Evolutionary conservation across 2,329 filamentous ascomycete species (phyloP).

Genomic region (Waltergamsia citrina): DNA sequence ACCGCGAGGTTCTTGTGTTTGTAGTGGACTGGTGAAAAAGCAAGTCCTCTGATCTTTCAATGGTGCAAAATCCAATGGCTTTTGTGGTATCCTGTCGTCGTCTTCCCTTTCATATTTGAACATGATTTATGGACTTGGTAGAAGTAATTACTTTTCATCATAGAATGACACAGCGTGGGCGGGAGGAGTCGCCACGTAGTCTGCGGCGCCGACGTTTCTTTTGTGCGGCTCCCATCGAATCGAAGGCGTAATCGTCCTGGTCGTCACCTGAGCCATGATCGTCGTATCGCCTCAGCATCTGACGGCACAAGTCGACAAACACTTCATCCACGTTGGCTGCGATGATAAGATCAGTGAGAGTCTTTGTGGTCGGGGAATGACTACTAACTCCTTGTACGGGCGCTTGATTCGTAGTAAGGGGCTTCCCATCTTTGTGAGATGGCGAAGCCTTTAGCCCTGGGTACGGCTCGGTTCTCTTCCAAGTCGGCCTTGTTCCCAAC

Average conservation of each 20-base stretch:
- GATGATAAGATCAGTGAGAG: conserved; percentile 11
- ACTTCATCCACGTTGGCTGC: conserved; percentile 80
- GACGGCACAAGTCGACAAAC: conserved; percentile 74
- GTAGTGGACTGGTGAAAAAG: too few species aligned
- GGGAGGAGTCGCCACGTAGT: conserved; percentile 1
- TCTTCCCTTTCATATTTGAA: background rate
- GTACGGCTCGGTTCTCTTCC: conserved; percentile 74
- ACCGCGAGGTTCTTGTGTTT: too few species aligned
- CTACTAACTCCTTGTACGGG: conserved; percentile 57
- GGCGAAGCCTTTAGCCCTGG: conserved; percentile 69
- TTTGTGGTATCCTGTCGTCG: conserved; percentile 1
- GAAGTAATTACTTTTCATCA: background rate
- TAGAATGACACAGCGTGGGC: conserved; percentile 1
- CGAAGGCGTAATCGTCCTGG: conserved; percentile 18
- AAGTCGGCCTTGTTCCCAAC: conserved; percentile 89
- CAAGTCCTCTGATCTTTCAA: too few species aligned
- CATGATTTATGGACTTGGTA: background rate
- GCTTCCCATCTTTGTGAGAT: conserved; percentile 83
- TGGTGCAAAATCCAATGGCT: conserved; percentile 1
- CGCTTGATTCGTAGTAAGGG: conserved; percentile 86
- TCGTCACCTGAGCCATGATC: conserved; percentile 25
- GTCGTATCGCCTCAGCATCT: conserved; percentile 70
- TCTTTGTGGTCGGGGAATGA: background rate
- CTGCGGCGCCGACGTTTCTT: conserved; percentile 1
- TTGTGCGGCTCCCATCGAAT: conserved; percentile 14